Conservation (phyloP, 306 rosid species). For the Acacia confusa region DNA sequence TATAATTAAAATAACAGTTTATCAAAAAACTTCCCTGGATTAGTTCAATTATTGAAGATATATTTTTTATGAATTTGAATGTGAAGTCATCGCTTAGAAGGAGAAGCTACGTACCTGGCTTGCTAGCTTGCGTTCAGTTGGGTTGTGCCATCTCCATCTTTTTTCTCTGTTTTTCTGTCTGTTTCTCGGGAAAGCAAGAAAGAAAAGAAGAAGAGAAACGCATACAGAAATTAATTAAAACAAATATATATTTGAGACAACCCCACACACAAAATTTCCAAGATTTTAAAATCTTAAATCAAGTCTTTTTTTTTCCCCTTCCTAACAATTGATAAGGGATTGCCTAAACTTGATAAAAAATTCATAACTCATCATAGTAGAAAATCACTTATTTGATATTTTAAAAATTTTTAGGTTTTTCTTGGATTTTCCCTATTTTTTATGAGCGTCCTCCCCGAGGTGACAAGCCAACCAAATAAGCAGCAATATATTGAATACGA, state of each 20-base stretch:
- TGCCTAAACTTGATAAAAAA: too few relatives aligned
- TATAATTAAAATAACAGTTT: background rate
- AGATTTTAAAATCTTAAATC: too few relatives aligned
- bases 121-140: too few relatives aligned
- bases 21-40: background rate
- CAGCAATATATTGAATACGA: background rate
- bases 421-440: too few relatives aligned
- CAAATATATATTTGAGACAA: background rate
- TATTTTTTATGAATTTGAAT: background rate
- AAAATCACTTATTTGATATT: too few relatives aligned
- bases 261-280: too few relatives aligned
- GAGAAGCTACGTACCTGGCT: background rate
- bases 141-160: background rate
- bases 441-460: background rate
- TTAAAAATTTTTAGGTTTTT: too few relatives aligned
- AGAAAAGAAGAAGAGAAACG: background rate
- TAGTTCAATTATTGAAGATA: slow-evolving; percentile 4
- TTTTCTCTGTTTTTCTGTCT: slow-evolving; percentile 1
- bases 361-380: too few relatives aligned
- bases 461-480: background rate
- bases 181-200: background rate
- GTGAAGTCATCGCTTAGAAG: slow-evolving; percentile 1
- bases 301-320: too few relatives aligned
- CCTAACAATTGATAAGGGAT: too few relatives aligned
- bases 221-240: background rate